phyloP scores from a whole-genome alignment of 2,329 filamentous ascomycete species.

The Pseudocercospora pini-densiflorae region DNA sequence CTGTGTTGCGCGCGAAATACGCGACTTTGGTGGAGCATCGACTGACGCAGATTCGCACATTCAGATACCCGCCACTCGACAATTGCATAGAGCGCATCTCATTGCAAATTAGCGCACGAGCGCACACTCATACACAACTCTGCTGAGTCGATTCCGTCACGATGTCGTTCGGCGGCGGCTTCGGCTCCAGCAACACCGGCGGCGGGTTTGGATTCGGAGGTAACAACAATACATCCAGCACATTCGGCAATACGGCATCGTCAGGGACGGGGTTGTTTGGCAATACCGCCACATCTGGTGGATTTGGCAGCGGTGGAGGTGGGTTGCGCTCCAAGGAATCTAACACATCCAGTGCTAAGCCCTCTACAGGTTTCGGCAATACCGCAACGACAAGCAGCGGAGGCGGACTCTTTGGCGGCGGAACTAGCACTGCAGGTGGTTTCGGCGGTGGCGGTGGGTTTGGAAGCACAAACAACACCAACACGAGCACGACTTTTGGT shows the following conservation, averaged over 20 bases:
- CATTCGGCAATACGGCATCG: conserved; percentile 32
- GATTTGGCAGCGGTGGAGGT: conserved; percentile 30
- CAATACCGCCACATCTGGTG: conserved; percentile 35
- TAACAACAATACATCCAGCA: conserved; percentile 27
- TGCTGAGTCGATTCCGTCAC: neutral
- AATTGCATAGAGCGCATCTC: conserved; percentile 11
- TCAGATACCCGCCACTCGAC: conserved; percentile 12
- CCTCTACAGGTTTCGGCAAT: conserved; percentile 29
- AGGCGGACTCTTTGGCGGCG: conserved; percentile 37
- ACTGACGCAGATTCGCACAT: conserved; percentile 9
- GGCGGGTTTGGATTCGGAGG: conserved; percentile 24
- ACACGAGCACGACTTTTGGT: conserved; percentile 44
- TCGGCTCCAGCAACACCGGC: conserved; percentile 18
- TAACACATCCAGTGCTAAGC: conserved; percentile 34
- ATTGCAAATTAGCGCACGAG: conserved; percentile 40
- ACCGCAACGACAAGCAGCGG: conserved; percentile 36
- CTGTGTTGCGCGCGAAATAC: neutral
- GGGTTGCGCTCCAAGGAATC: conserved; percentile 19
- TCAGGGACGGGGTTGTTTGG: conserved; percentile 33
- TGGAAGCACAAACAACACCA: conserved; percentile 25
- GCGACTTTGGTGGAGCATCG: neutral
- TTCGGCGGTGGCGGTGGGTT: conserved; percentile 31
- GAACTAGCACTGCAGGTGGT: conserved; percentile 25
- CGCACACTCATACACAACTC: conserved; percentile 16
- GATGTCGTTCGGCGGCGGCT: conserved; percentile 28